Conservation (phyloP, 805 yeast species). For the Metschnikowia koreensis region DNA sequence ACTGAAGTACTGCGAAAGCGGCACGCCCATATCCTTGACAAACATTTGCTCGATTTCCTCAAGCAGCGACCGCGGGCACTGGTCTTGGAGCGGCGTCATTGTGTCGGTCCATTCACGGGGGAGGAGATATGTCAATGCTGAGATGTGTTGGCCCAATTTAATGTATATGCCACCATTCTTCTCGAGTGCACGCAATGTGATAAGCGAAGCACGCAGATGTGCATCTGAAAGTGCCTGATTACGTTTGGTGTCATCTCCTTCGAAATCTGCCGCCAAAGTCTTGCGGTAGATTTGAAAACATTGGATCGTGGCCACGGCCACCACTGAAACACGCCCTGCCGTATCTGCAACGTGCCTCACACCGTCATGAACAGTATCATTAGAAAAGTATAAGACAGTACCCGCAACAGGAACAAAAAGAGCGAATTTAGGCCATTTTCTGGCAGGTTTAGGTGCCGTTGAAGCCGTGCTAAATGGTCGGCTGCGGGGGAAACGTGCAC, state of each 20-base stretch:
- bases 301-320: conserved; percentile 62
- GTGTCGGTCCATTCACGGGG: conserved; percentile 95
- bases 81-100: conserved; percentile 89
- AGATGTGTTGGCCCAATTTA: conserved; percentile 90
- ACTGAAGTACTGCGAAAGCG: conserved; percentile 60
- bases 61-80: conserved; percentile 77
- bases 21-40: conserved; percentile 57
- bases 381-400: conserved; percentile 32
- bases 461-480: conserved; percentile 1
- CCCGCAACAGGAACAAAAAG: conserved; percentile 1
- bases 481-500: neutral
- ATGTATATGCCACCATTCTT: conserved; percentile 90
- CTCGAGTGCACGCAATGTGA: conserved; percentile 77
- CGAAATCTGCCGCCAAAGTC: conserved; percentile 47
- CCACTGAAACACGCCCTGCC: conserved; percentile 57
- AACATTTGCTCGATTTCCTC: conserved; percentile 72
- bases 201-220: conserved; percentile 72
- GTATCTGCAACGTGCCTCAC: conserved; percentile 36
- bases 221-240: conserved; percentile 56
- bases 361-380: conserved; percentile 33
- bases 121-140: conserved; percentile 86
- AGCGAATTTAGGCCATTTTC: conserved; percentile 15
- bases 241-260: conserved; percentile 40
- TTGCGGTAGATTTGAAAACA: conserved; percentile 72
- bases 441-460: neutral